Percentiles rank a stretch among this genome's conserved stretches.
phyloP scores from a whole-genome alignment of 768 basidiomycete genomes.

The Glaciozyma antarctica region DNA sequence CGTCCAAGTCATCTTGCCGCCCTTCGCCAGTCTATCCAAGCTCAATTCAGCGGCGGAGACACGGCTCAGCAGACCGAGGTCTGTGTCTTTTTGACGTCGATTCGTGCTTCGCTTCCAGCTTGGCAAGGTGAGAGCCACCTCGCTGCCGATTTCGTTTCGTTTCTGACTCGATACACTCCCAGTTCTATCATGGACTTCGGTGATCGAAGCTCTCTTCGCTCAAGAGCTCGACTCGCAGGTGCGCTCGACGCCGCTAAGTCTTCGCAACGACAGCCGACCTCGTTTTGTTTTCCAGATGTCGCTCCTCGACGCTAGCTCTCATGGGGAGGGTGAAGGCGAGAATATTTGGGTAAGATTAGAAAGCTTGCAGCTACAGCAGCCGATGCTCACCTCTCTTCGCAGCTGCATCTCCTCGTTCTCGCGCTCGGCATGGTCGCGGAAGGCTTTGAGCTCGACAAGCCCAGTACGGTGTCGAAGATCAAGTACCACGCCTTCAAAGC shows the following conservation, averaged over 20 bases:
- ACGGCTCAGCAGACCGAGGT: neutral
- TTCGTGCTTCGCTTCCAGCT: neutral
- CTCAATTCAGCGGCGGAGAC: neutral
- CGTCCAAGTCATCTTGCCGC: neutral
- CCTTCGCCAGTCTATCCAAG: neutral
- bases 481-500: constrained; percentile 7
- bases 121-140: neutral
- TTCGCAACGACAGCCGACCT: too few species aligned
- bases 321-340: neutral
- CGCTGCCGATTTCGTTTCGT: neutral
- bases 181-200: neutral
- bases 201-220: neutral
- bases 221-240: neutral
- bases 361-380: neutral
- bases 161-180: neutral
- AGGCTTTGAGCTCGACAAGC: neutral
- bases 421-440: constrained; percentile 2
- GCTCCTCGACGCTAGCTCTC: neutral
- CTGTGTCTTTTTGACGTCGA: neutral
- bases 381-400: neutral
- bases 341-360: too few species aligned
- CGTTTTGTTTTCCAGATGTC: neutral
- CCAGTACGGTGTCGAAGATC: neutral
- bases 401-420: neutral
- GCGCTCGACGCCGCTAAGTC: too few species aligned